Percentiles rank a stretch among this genome's conserved stretches.
Conservation (phyloP, 1,139 yeast species). For the Pichia terricola region DNA sequence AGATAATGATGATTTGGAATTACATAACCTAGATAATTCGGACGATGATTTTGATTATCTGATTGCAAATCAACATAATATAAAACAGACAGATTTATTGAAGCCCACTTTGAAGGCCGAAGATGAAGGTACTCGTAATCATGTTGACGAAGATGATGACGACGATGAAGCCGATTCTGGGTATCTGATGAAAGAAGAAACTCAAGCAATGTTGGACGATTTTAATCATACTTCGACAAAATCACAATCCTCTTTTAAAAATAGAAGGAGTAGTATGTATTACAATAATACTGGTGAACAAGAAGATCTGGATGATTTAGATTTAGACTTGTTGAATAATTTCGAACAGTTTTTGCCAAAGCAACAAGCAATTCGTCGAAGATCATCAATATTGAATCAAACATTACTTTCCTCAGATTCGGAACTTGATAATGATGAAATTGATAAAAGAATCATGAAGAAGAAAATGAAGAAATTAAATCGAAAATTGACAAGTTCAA, state of each 20-base stretch:
- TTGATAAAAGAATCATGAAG: slow-evolving; percentile 1
- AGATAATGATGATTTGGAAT: slow-evolving; percentile 49
- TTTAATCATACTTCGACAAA: slow-evolving; percentile 26
- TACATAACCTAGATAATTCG: slow-evolving; percentile 39
- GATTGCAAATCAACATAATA: slow-evolving; percentile 19
- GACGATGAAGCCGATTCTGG: slow-evolving; percentile 18
- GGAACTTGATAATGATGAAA: slow-evolving; percentile 9
- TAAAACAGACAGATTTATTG: slow-evolving; percentile 3
- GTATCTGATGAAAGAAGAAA: slow-evolving; percentile 34
- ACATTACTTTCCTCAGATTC: slow-evolving; percentile 19
- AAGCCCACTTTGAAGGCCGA: no score
- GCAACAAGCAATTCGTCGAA: slow-evolving; percentile 13
- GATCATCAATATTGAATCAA: slow-evolving; percentile 18
- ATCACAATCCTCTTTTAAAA: slow-evolving; percentile 9
- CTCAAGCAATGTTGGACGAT: slow-evolving; percentile 35
- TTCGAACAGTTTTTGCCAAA: slow-evolving; percentile 14
- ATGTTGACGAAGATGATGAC: slow-evolving; percentile 30
- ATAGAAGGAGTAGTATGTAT: slow-evolving; percentile 12
- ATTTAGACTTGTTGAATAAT: slow-evolving; percentile 14
- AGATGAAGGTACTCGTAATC: slow-evolving; percentile 28
- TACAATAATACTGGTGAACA: slow-evolving; percentile 5
- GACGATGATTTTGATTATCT: slow-evolving; percentile 45
- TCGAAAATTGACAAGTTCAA: not conserved
- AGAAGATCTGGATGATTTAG: slow-evolving; percentile 24
- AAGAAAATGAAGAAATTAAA: slow-evolving; percentile 6